Base-by-base conservation (phyloP, 1,139 yeast species). In the Geotrichum histeridarum region DNA sequence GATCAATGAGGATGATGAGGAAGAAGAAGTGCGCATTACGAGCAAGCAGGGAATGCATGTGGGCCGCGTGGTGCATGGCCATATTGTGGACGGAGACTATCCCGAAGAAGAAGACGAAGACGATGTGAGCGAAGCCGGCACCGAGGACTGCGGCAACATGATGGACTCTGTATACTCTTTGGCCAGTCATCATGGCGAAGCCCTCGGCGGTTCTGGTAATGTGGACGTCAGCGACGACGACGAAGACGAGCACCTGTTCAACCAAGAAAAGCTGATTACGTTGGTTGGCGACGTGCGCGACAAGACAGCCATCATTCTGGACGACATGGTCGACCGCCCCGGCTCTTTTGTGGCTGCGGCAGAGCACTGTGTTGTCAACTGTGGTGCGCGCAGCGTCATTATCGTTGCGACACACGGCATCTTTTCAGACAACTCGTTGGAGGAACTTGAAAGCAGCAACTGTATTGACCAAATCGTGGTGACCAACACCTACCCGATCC, bases 311-410 rank as follows among this genome's bases (percentile, higher is more conserved):
- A 87, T 94, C 63, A 87, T 94, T 56, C 77, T 94, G 60, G 99
- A 94, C 72, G 99, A 94, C 69, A 88, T 93, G 94, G 85, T 94
- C 63, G 99, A 93, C 67, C 87, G 94, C 68, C 96, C 97, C 47
- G 85, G 85, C 59, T 83, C 95, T 12, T 91, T 90, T 68, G 86
- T 94, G 62, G 93, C 97, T 42, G 99, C 99, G 48, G 99, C 99
- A 31, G 98, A 94, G 72, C 99, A 93, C 73, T 82, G 95, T 69
- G 81, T 94, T 63, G 77, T 88, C 71, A 90, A 90, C 71, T 91
- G 99, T 74, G 98, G 98, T 57, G 99, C 99, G 57, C 85, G 84
- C 64, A 79, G 83, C 51, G 97, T 94, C 39, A 89, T 87, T 64
- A 84, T 93, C 30, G 84, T 91, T 56, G 99, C 97, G 11, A 91